These are phyloP conservation scores for Litsea cubeba DNA, from an alignment of 164 flowering plant species.

Conservation along the genomic window DNA sequence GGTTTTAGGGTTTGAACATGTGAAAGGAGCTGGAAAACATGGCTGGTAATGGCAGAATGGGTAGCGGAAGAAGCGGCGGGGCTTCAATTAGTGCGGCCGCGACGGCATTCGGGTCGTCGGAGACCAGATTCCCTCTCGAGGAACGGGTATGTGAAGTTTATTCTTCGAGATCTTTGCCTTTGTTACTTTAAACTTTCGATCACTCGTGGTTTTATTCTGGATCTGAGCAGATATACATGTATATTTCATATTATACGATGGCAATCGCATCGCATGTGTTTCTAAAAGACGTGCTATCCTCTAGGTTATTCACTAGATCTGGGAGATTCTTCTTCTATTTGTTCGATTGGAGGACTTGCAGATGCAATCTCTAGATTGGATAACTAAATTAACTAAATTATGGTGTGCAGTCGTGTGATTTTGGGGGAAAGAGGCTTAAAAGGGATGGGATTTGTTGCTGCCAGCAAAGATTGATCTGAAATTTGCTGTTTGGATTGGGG, in stretches of 20 bases:
- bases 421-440: background rate
- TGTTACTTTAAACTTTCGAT: background rate
- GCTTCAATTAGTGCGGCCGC: conserved; percentile 25
- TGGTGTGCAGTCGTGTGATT: background rate
- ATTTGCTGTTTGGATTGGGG: background rate
- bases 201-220: background rate
- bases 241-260: background rate
- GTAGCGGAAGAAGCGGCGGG: conserved; percentile 15
- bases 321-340: background rate
- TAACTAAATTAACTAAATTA: background rate
- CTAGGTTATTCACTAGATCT: background rate
- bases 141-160: conserved; percentile 16
- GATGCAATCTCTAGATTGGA: background rate
- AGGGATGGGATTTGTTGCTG: background rate
- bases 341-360: conserved; percentile 2
- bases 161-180: background rate
- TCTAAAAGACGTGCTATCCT: background rate
- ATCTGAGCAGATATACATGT: background rate
- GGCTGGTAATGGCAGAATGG: conserved; percentile 27
- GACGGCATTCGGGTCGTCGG: conserved; percentile 21
- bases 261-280: background rate
- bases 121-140: conserved; percentile 19
- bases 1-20: conserved; percentile 11
- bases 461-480: background rate
- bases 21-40: conserved; percentile 14